These are phyloP conservation scores for Eucalyptus leucophloia DNA, from an alignment of 345 rosid genomes.

Conservation along the genomic window DNA sequence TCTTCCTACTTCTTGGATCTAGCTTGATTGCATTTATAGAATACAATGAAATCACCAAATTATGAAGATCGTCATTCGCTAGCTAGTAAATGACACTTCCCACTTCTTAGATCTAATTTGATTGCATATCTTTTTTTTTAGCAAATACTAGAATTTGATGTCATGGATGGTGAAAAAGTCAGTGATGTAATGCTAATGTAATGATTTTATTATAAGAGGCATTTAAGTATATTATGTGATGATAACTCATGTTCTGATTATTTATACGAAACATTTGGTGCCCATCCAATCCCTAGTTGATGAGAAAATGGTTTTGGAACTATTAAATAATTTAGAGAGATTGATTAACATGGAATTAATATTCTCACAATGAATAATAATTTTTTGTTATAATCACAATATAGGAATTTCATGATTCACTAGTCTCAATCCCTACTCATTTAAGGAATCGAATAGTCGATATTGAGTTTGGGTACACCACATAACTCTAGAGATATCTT, in stretches of 20 bases:
- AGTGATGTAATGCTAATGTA: not conserved
- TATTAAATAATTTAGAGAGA: not conserved
- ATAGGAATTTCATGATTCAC: not conserved
- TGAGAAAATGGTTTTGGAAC: not conserved
- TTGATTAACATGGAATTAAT: not conserved
- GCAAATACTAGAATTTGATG: not conserved
- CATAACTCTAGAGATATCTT: no score
- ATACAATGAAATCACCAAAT: no score
- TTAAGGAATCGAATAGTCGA: accelerated
- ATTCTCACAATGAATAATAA: not conserved
- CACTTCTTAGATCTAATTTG: not conserved
- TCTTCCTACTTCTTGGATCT: not conserved
- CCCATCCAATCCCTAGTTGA: not conserved
- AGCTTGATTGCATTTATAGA: not conserved
- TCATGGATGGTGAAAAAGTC: not conserved
- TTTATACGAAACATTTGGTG: not conserved
- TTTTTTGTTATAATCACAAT: not conserved
- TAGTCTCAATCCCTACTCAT: not conserved
- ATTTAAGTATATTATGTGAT: not conserved
- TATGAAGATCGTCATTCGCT: accelerated
- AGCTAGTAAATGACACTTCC: not conserved
- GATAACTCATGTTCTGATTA: not conserved
- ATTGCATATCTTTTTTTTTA: not conserved
- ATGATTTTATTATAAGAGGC: not conserved
- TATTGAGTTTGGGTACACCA: no score